Evolutionary conservation across 768 basidiomycete genomes (phyloP), one percentile per base, ranked within the genome.

Genomic region (Rhodotorula taiwanensis): DNA sequence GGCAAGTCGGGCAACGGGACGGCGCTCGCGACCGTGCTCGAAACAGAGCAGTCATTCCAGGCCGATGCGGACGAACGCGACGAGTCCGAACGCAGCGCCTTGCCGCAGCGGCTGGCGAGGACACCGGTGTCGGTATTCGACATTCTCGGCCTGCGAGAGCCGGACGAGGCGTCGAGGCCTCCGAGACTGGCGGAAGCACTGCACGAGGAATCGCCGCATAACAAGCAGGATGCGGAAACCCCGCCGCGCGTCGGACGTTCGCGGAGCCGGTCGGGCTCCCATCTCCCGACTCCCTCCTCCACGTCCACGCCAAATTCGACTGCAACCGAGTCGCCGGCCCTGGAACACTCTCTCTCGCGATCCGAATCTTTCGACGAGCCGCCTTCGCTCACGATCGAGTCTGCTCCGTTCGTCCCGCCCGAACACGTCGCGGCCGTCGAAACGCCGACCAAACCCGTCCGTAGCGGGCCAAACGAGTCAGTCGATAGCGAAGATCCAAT

Each of bases 391-490:
- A 62, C 57, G 9, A 41, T 31, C 20, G 48, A 55, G 18, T 48
- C 63, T 0, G 60, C 53, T 1, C 57, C 60, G 0, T 57, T 55
- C 60, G 21, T 31, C 10, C 20, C 34, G 13, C 16, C 42, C 33
- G 18, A 34, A 49, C 4, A 13, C 55, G 7, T 34, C 58, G 55
- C 25, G 25, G 42, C 39, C 48, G n/a, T 10, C 39, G 27, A 14
- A 23, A 21, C 31, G 21, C 10, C 50, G 50, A 20, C 18, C 23
- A 13, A 42, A 48, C 20, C 52, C 65, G 2, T 55, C 56, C 25
- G 27, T 56, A 14, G 63, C 65, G 47, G 55, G 56, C 36, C 63
- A 69, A 41, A 34, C 39, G 18, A 52, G 62, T 7, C n/a, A 39
- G 4, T 25, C 34, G 43, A 7, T 27, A 39, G 55, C 56, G 15